Evolutionary conservation across 495 filamentous ascomycete species (phyloP).

Genomic region (Amorphotheca resinae): DNA sequence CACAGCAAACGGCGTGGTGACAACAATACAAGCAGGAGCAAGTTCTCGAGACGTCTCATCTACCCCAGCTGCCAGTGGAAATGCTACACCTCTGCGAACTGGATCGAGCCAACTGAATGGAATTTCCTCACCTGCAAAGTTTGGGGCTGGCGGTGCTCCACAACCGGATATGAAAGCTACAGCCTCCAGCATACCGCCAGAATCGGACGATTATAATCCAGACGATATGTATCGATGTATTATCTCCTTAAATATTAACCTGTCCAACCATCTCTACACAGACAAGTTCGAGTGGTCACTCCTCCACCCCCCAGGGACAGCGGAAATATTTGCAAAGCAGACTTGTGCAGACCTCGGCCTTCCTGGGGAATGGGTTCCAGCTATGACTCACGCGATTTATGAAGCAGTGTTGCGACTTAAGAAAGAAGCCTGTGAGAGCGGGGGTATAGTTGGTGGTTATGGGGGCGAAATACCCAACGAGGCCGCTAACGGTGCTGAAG

Average conservation of each 20-base stretch:
- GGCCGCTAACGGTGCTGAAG: slow-evolving; percentile 60
- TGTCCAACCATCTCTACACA: slow-evolving; percentile 83
- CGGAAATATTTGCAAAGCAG: slow-evolving; percentile 81
- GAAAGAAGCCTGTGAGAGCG: slow-evolving; percentile 90
- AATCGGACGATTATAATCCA: slow-evolving; percentile 54
- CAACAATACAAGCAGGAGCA: slow-evolving; percentile 28
- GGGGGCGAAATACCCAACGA: slow-evolving; percentile 83
- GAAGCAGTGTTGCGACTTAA: slow-evolving; percentile 87
- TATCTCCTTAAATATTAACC: slow-evolving; percentile 81
- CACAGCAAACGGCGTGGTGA: slow-evolving; percentile 30
- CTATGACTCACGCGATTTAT: slow-evolving; percentile 92
- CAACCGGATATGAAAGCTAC: slow-evolving; percentile 34
- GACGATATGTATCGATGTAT: slow-evolving; percentile 90
- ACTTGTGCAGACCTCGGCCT: slow-evolving; percentile 89
- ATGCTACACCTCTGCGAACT: slow-evolving; percentile 37
- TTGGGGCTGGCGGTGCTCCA: background rate
- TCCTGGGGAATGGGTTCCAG: slow-evolving; percentile 83
- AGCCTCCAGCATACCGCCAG: slow-evolving; percentile 36
- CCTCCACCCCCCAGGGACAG: slow-evolving; percentile 78
- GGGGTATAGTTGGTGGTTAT: slow-evolving; percentile 60
- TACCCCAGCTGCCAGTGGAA: slow-evolving; percentile 31
- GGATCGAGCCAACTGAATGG: slow-evolving; percentile 17
- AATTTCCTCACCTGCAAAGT: slow-evolving; percentile 6
- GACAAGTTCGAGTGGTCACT: slow-evolving; percentile 99
- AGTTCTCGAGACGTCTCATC: slow-evolving; percentile 40